These are phyloP conservation scores for Pseudogymnoascus sp. DNA, from an alignment of 2,329 filamentous ascomycete genomes.

Conservation along the genomic window DNA sequence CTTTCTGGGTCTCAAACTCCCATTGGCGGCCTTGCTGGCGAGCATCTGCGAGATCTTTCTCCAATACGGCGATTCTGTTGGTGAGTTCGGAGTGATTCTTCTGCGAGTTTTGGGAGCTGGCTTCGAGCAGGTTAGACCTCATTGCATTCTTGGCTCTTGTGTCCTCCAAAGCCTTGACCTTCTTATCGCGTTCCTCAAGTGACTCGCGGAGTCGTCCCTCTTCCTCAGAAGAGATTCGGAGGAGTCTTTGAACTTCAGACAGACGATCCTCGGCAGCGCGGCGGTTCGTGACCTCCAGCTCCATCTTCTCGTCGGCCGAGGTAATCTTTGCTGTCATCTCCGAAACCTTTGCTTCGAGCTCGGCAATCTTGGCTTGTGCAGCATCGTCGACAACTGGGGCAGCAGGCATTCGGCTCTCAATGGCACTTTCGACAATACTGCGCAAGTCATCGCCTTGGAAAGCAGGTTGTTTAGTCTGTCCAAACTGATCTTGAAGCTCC, in stretches of 20 bases:
- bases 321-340: constrained; percentile 64
- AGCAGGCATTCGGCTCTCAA: constrained; percentile 49
- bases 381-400: constrained; percentile 38
- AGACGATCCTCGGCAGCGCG: constrained; percentile 65
- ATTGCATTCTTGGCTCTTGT: constrained; percentile 47
- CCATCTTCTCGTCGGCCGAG: constrained; percentile 53
- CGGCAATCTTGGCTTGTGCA: constrained; percentile 17
- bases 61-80: constrained; percentile 46
- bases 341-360: constrained; percentile 46
- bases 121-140: constrained; percentile 60
- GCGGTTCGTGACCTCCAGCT: constrained; percentile 55
- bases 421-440: constrained; percentile 55
- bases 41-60: constrained; percentile 47
- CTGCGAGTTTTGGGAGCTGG: constrained; percentile 52
- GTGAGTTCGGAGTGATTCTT: constrained; percentile 49
- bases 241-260: constrained; percentile 62
- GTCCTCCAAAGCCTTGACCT: constrained; percentile 54
- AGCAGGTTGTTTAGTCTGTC: constrained; percentile 37
- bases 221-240: constrained; percentile 61
- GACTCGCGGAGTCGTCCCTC: constrained; percentile 57
- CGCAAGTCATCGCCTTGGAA: constrained; percentile 48
- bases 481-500: constrained; percentile 51
- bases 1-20: constrained; percentile 54
- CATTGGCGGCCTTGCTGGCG: constrained; percentile 53
- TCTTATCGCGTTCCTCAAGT: constrained; percentile 62